Evolutionary conservation across 2,329 filamentous ascomycete genomes (phyloP), one percentile per base, ranked within the genome.

Genomic region (Ophiobolus disseminans): DNA sequence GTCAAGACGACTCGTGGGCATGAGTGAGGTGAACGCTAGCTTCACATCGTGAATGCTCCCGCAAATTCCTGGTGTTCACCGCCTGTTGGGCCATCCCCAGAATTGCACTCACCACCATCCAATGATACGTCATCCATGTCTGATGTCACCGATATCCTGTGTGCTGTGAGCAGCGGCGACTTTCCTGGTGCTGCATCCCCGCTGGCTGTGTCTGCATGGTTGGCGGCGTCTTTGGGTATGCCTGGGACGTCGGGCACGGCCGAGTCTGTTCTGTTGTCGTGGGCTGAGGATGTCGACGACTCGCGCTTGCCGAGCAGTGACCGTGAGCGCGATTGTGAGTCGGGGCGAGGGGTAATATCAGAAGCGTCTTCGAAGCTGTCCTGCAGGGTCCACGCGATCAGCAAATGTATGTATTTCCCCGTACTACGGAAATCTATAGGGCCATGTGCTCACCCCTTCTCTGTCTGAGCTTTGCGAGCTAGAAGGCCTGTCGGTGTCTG

Each of bases 311-410:
- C 65, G 23, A 71, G 57, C 32, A 91, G 74, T 20, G 87, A 90
- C 52, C 87, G 83, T 42, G 71, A 66, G 48, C 60, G 57, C 41
- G 60, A 68, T 53, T 60, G 70, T 56, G 72, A 78, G 65, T 64
- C 59, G 40, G 70, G 70, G 45, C 66, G 68, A 53, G 70, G 65
- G 47, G 65, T 72, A 50, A 80, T 83, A 72, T 90, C 88, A 61
- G 84, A 77, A 60, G 84, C 91, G 79, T 96, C 91, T 76, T 96
- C 90, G 66, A 95, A 96, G 13, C 83, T 83, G 64, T 92, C 87
- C 87, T 90, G 69, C 41, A 42, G 42, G 42, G 43, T 34, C 50
- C 46, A 43, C 16, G 19, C 10, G 20, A 42, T 63, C 41, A 65
- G 60, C 48, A 40, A 32, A 34, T 37, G 34, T 43, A 19, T 25